phyloP scores from a whole-genome alignment of 108 stramenopile species.

The Fistulifera pelliculosa region DNA sequence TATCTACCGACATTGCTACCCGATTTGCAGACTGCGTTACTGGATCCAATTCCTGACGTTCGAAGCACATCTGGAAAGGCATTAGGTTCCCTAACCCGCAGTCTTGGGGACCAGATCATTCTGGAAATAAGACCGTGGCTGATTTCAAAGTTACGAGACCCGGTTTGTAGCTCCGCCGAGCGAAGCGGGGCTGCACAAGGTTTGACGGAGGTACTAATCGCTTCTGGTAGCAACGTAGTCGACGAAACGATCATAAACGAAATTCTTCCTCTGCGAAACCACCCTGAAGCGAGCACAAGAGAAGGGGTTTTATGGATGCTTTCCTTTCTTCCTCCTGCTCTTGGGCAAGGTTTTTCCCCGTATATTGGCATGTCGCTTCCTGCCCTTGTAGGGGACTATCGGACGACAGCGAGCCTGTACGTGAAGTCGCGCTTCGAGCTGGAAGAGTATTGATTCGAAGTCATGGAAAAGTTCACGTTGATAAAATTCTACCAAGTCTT shows the following conservation, averaged over 20 bases:
- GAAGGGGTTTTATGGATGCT: constrained; percentile 99
- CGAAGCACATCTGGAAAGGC: constrained; percentile 89
- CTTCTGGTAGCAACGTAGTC: constrained; percentile 56
- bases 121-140: constrained; percentile 93
- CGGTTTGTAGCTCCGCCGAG: constrained; percentile 81
- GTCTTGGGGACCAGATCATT: constrained; percentile 87
- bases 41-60: constrained; percentile 98
- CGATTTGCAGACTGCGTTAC: constrained; percentile 77
- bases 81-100: constrained; percentile 84
- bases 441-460: constrained; percentile 91
- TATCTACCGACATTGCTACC: constrained; percentile 90
- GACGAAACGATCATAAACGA: constrained; percentile 77
- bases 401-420: constrained; percentile 88
- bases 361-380: constrained; percentile 85
- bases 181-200: constrained; percentile 97
- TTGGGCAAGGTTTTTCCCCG: constrained; percentile 79
- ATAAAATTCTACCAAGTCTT: constrained; percentile 89
- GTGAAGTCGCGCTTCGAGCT: constrained; percentile 93
- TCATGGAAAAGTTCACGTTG: constrained; percentile 85
- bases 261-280: constrained; percentile 79
- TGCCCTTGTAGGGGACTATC: constrained; percentile 91
- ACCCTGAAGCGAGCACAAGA: constrained; percentile 82
- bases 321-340: constrained; percentile 92
- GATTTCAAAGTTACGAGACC: constrained; percentile 71
- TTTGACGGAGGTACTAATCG: constrained; percentile 84